Base-by-base conservation (phyloP, 2,329 filamentous ascomycete species). In the Trematosphaeria pertusa region DNA sequence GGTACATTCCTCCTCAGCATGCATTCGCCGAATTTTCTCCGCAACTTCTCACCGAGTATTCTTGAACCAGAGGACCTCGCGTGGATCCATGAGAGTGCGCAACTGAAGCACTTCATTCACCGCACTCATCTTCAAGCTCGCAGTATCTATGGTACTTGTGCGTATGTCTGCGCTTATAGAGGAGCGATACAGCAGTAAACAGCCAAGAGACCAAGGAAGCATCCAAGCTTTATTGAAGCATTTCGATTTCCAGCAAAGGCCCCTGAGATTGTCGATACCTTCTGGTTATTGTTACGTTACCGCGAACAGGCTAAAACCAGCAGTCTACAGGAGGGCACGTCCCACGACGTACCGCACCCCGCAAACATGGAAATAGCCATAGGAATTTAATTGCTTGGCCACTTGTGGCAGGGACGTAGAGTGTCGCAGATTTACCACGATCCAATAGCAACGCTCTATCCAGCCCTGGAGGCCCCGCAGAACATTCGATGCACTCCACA, bases 221-320 rank as follows among this genome's bases (percentile, higher is more conserved):
- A n/a, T 18, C 4, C 5, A 6, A 18, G 24, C n/a, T n/a, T n/a
- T n/a, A n/a, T n/a, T n/a, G n/a, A n/a, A n/a, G n/a, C n/a, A n/a
- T n/a, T n/a, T n/a, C n/a, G n/a, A n/a, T n/a, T n/a, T n/a, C n/a
- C n/a, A n/a, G n/a, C n/a, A n/a, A n/a, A n/a, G n/a, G n/a, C n/a
- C n/a, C n/a, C 24, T 12, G 8, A 31, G 15, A 50, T 52, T 46
- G 38, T 37, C 36, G 48, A 50, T 48, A 46, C 38, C 43, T 50
- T 34, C 54, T 60, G 63, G 64, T 39, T 66, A 55, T 56, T 59
- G 28, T 60, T 37, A 21, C 33, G 36, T 44, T 43, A 28, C 37
- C 42, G 46, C 49, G 30, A 57, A 53, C 61, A 66, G 64, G 58
- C 61, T 70, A 69, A 68, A 64, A 30, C 52, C 56, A 50, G 57